These are phyloP conservation scores for Iberis pinnata DNA, from an alignment of 345 rosid species.

Conservation along the genomic window DNA sequence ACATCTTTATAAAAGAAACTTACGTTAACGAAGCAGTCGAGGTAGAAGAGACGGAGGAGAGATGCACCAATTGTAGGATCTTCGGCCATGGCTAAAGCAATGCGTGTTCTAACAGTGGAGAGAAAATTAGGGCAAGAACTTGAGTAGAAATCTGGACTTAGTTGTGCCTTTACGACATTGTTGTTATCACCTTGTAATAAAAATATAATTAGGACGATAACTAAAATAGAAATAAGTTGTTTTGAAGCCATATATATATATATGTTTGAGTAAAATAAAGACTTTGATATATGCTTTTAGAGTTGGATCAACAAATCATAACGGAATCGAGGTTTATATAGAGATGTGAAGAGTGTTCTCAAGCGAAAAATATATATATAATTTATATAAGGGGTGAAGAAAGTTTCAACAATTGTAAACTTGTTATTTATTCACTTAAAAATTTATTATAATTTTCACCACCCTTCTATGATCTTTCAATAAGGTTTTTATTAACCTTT, in stretches of 20 bases:
- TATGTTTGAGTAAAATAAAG: neutral
- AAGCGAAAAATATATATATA: no score
- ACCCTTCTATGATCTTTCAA: no score
- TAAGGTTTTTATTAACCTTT: no score
- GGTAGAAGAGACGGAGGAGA: slow-evolving; percentile 78
- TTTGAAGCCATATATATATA: slow-evolving; percentile 31
- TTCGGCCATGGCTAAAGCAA: no score
- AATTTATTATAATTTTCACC: no score
- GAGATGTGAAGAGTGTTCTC: slow-evolving; percentile 26
- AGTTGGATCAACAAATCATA: no score
- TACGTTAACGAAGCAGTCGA: slow-evolving; percentile 92
- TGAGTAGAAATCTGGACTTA: slow-evolving; percentile 54
- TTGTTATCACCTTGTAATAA: slow-evolving; percentile 25
- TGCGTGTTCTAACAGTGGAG: slow-evolving; percentile 46
- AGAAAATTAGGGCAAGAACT: slow-evolving; percentile 55
- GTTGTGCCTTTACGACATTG: slow-evolving; percentile 49
- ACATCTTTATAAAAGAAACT: neutral
- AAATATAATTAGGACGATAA: slow-evolving; percentile 26
- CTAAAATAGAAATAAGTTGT: slow-evolving; percentile 22
- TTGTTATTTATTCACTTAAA: no score
- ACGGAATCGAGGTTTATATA: slow-evolving; percentile 24
- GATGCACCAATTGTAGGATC: slow-evolving; percentile 77
- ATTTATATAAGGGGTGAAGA: no score
- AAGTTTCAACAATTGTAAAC: no score
- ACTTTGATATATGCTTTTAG: slow-evolving; percentile 31